These are phyloP conservation scores for Talaromyces sp. DNA, from an alignment of 2,329 filamentous ascomycete species.

Conservation along the genomic window DNA sequence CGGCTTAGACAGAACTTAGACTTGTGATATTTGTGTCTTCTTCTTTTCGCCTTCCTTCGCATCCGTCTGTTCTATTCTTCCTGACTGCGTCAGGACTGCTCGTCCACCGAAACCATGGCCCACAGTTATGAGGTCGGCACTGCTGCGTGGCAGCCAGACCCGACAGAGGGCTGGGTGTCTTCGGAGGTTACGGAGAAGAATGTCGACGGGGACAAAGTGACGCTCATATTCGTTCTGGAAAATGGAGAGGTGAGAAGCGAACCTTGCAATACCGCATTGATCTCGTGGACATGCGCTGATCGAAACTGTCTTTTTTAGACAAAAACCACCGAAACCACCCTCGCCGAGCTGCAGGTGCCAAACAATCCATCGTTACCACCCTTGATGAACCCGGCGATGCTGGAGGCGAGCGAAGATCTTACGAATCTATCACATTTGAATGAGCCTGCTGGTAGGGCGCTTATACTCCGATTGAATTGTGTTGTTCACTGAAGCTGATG, in stretches of 20 bases:
- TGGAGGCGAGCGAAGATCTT: conserved; percentile 96
- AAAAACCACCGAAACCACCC: conserved; percentile 72
- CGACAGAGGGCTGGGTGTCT: conserved; percentile 92
- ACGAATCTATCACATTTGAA: conserved; percentile 97
- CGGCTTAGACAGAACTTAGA: conserved; percentile 14
- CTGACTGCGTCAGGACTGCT: conserved; percentile 2
- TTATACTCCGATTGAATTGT: conserved; percentile 14
- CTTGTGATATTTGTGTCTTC: conserved; percentile 7
- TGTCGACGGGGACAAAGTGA: conserved; percentile 78
- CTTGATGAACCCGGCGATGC: conserved; percentile 95
- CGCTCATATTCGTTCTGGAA: conserved; percentile 79
- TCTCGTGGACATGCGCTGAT: conserved; percentile 14
- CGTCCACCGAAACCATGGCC: conserved; percentile 56
- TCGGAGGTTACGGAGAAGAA: conserved; percentile 88
- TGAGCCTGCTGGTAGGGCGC: conserved; percentile 78
- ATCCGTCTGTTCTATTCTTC: not conserved
- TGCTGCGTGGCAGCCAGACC: conserved; percentile 96
- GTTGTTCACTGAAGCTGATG: conserved; percentile 16
- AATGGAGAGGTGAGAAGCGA: conserved; percentile 74
- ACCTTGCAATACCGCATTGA: not conserved
- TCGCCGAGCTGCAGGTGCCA: conserved; percentile 69
- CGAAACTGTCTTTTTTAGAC: conserved; percentile 47
- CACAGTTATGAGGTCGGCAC: conserved; percentile 95
- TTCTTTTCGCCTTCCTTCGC: conserved; percentile 4
- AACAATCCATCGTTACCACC: conserved; percentile 77